Evolutionary conservation across 2,329 filamentous ascomycete genomes (phyloP).

Genomic region (Neoarthrinium moseri): DNA sequence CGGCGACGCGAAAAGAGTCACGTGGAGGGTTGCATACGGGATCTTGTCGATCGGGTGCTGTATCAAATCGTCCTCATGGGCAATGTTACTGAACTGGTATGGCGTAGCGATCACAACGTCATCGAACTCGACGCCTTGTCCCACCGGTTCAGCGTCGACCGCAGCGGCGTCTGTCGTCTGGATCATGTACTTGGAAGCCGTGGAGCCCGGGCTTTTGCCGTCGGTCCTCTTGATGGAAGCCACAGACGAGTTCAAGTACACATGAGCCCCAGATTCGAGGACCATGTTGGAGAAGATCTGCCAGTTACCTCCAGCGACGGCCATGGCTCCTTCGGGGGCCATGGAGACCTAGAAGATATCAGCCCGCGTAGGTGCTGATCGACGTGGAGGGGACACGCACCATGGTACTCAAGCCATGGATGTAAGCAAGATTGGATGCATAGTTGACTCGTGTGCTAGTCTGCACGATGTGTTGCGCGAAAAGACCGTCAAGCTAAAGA

Average conservation of each 20-base stretch:
- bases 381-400: conserved; percentile 29
- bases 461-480: conserved; percentile 81
- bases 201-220: conserved; percentile 35
- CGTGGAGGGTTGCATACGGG: conserved; percentile 84
- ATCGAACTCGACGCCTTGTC: conserved; percentile 63
- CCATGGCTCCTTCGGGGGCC: conserved; percentile 79
- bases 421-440: conserved; percentile 79
- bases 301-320: conserved; percentile 87
- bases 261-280: conserved; percentile 55
- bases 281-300: conserved; percentile 87
- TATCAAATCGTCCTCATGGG: conserved; percentile 62
- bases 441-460: conserved; percentile 93
- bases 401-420: conserved; percentile 89
- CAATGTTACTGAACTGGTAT: conserved; percentile 75
- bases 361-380: neutral
- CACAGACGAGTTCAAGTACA: conserved; percentile 69
- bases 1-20: conserved; percentile 83
- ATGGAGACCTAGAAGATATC: conserved; percentile 63
- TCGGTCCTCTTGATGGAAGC: conserved; percentile 53
- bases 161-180: conserved; percentile 29
- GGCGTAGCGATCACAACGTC: conserved; percentile 81
- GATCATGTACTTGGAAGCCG: conserved; percentile 46
- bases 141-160: conserved; percentile 24
- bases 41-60: conserved; percentile 71
- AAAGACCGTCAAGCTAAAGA: conserved; percentile 57